Evolutionary conservation across 1,139 yeast species (phyloP), one percentile per base, ranked within the genome.

Genomic region (Kodamaea alishanica): DNA sequence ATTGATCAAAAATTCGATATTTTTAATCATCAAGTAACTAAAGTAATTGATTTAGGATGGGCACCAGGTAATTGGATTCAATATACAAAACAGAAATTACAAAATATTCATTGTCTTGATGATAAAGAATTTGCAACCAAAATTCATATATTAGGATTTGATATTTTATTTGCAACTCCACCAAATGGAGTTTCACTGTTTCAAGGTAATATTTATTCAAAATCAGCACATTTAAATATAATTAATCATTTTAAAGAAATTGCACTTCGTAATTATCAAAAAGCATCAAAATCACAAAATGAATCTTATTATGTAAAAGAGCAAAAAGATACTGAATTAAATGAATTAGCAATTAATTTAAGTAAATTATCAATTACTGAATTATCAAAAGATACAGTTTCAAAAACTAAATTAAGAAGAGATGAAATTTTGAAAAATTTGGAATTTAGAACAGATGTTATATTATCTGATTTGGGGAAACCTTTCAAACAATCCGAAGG

Each of bases 51-150:
- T 44, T 46, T 70, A 22, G 98, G 98, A 1, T 92, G 75, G 57
- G 95, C 95, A 0, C 98, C 98, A 0, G 98, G 98, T 0, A 90
- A 95, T 27, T 92, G 98, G 98, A 75, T 90, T 8, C 87, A 82
- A 49, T 94, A 85, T 26, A 84, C 95, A 6, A 55, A 58, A 32
- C 44, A 56, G 26, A 50, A 60, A 26, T 47, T 71, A 42, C 54
- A 62, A 30, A 50, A 52, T 28, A 38, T 61, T 2, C 69, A 69
- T 46, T 48, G 43, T 3, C 29, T 67, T 2, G 56, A 52, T 0
- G 76, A 77, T 6, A 79, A 77, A 33, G 62, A 76, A 31, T 75
- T 86, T 8, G 58, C 68, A 10, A 69, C 75, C 3, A 65, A 67
- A 20, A 90, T 96, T 10, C 73, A 76, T 34, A 77, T 92, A 2